Conservation (phyloP, 1,284 basidiomycete genomes). For the Apiotrichum porosum region DNA sequence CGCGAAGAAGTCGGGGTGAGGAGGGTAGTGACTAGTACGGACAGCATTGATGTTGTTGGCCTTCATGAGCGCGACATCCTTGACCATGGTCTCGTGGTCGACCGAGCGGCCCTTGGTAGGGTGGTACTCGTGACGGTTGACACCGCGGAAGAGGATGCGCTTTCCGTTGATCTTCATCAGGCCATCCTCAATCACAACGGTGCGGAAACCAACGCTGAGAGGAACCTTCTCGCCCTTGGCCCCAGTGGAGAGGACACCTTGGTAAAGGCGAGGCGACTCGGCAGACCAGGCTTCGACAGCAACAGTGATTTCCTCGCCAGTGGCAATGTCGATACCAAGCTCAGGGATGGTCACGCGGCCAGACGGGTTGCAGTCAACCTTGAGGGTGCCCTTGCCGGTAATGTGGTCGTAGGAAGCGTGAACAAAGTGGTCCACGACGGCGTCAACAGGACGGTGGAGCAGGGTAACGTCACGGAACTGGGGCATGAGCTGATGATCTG, state of each 20-base stretch:
- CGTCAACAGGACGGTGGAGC: slow-evolving; percentile 16
- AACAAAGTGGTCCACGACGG: slow-evolving; percentile 20
- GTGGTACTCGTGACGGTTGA: slow-evolving; percentile 30
- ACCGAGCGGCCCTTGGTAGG: slow-evolving; percentile 18
- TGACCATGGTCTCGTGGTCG: slow-evolving; percentile 16
- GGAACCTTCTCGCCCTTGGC: slow-evolving; percentile 14
- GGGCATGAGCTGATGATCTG: too few species aligned
- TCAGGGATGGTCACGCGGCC: slow-evolving; percentile 20
- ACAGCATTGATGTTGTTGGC: slow-evolving; percentile 28
- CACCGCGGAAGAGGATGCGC: slow-evolving; percentile 20
- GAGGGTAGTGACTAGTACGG: slow-evolving; percentile 23
- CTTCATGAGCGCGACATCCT: slow-evolving; percentile 27
- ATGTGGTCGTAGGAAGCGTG: slow-evolving; percentile 17
- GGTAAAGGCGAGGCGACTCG: slow-evolving; percentile 19
- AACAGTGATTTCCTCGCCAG: slow-evolving; percentile 2
- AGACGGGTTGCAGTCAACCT: slow-evolving; percentile 14
- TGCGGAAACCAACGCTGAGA: slow-evolving; percentile 25
- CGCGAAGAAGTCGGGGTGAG: slow-evolving; percentile 22
- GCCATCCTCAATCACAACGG: slow-evolving; percentile 15
- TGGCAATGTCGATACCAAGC: slow-evolving; percentile 16
- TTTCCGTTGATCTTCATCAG: slow-evolving; percentile 24
- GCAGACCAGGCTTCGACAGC: slow-evolving; percentile 22
- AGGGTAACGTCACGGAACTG: slow-evolving; percentile 23
- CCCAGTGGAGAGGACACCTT: not conserved
- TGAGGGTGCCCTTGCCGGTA: slow-evolving; percentile 16